Evolutionary conservation across 2,329 filamentous ascomycete species (phyloP).

Genomic region (Rhynchosporium secalis): DNA sequence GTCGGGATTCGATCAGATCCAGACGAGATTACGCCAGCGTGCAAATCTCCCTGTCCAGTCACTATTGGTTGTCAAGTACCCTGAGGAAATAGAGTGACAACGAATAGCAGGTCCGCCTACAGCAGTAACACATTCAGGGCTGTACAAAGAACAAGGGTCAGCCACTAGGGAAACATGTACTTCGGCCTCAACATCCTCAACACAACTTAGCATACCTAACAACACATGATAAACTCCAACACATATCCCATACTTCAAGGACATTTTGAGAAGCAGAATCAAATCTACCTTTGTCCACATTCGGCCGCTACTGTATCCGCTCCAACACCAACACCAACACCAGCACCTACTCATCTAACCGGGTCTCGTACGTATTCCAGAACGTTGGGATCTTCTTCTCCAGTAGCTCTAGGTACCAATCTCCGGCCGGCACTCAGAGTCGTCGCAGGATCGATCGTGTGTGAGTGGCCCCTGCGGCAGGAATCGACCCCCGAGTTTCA

Average conservation of each 20-base stretch:
- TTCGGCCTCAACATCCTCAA: no score
- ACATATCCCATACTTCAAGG: neutral
- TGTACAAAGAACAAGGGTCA: slow-evolving; percentile 6
- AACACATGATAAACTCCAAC: no score
- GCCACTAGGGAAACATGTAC: neutral
- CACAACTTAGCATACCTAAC: no score
- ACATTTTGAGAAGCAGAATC: no score
- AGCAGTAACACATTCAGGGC: neutral
- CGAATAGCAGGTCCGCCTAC: slow-evolving; percentile 8
- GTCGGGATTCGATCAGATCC: neutral
- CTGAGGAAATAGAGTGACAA: slow-evolving; percentile 4
- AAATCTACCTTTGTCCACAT: no score
- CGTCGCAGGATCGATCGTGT: neutral
- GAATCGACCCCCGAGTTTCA: neutral
- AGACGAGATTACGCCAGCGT: slow-evolving; percentile 12
- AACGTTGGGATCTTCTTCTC: neutral
- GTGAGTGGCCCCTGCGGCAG: neutral
- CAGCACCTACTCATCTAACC: neutral
- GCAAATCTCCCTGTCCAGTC: neutral
- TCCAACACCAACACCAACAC: no score
- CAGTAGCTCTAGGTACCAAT: no score
- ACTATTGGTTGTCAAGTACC: slow-evolving; percentile 7
- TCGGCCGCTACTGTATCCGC: no score
- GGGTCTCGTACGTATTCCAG: neutral
- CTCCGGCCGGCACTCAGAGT: neutral